Evolutionary conservation across 177 flowering plant species (phyloP), one percentile per base, ranked within the genome.

Genomic region (Vitis hybrid): DNA sequence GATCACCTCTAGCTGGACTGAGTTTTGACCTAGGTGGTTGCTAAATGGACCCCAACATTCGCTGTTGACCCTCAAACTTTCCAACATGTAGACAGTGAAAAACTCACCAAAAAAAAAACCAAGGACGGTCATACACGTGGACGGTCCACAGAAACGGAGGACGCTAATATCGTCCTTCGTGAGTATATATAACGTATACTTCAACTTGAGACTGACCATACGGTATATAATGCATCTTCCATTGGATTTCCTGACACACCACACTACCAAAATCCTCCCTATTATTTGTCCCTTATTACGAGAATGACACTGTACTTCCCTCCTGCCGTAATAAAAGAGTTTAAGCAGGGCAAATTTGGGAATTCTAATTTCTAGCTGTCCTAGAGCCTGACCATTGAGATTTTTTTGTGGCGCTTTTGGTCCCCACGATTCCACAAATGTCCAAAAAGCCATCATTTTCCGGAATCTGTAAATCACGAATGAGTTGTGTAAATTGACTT

Each of bases 231-330:
- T 69, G 72, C 71, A 82, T 83, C 83, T 82, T 80, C 78, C 81
- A 69, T 75, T 87, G 86, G 90, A 86, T 87, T 78, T 82, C 83
- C 85, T 86, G 88, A 82, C 86, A 80, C 62, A 64, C 19, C 11
- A 22, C 53, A 51, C 57, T 59, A 14, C 22, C 12, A 52, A 65
- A 75, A 60, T 52, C 50, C 62, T 82, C 73, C 72, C 14, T 26
- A 19, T 10, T 48, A 13, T 16, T 7, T 1, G 29, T 10, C 13
- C 10, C 2, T 67, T 66, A 76, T 80, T 81, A 75, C 86, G 61
- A 73, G 29, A 60, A 56, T 68, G 77, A 73, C 77, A 70, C 70
- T 56, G 61, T 45, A 26, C 50, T 67, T 74, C 12, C 20, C 64
- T 29, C 51, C 49, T 67, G 49, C 59, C 51, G 71, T 61, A 29